These are phyloP conservation scores for Tillandsia leiboldiana DNA, from an alignment of 176 grass and related monocot genomes.

Conservation along the genomic window DNA sequence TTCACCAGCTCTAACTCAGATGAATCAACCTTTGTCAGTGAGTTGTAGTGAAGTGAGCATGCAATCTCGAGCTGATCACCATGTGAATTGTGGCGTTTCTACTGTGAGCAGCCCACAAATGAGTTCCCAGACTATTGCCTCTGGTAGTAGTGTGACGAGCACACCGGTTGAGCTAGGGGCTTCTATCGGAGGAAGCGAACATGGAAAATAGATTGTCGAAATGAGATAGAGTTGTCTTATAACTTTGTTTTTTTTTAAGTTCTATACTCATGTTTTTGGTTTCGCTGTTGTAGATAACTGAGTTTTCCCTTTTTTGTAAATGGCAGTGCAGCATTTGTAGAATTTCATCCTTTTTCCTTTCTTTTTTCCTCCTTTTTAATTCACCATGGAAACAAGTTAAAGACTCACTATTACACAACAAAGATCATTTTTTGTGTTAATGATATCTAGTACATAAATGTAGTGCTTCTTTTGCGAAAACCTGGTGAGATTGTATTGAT, in stretches of 20 bases:
- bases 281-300: neutral
- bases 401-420: too few relatives aligned
- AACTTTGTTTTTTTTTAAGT: neutral
- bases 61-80: neutral
- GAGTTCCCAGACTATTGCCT: constrained; percentile 7
- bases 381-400: too few relatives aligned
- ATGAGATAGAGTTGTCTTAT: neutral
- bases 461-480: too few relatives aligned
- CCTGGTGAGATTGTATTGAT: too few relatives aligned
- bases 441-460: too few relatives aligned
- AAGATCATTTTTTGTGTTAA: too few relatives aligned
- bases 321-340: too few relatives aligned
- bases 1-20: too few relatives aligned
- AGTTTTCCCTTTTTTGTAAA: too few relatives aligned
- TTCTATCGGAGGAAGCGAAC: neutral
- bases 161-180: neutral
- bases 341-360: too few relatives aligned
- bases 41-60: neutral
- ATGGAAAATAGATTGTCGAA: neutral
- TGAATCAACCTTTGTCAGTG: neutral
- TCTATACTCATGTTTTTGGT: constrained; percentile 2
- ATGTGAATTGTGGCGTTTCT: neutral
- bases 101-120: constrained; percentile 4
- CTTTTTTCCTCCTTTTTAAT: too few relatives aligned
- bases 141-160: constrained; percentile 19